Base-by-base conservation (phyloP, 2,329 filamentous ascomycete genomes). In the Colletotrichum acutatum region DNA sequence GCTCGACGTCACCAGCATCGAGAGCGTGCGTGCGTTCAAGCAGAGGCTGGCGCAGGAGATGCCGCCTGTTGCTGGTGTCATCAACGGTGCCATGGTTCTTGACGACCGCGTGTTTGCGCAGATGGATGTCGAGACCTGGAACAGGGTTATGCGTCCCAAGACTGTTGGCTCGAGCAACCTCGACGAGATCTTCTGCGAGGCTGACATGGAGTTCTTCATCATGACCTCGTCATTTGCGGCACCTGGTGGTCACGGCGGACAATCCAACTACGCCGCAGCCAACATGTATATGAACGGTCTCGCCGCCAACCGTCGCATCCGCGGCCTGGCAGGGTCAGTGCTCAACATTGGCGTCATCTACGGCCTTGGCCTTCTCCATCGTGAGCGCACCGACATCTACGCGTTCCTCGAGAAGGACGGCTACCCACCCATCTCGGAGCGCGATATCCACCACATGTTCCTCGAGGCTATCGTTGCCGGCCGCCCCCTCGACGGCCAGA, bases 221-320 rank as follows among this genome's bases (percentile, higher is more conserved):
- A 49, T 81, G 16, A 79, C 83, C 60, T 82, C 80, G 1, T 84
- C 83, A 0, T 30, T 80, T 1, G 68, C 77, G 0, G 58, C 58
- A 2, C 74, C 81, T 4, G 66, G 77, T 5, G 83, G 83, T 3
- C 81, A 80, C 59, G 28, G 57, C 8, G 80, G 78, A 6, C 87
- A 89, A 74, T 74, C 80, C 3, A 86, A 83, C 74, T 89, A 89
- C 71, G 76, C 79, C 0, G 84, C 85, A 0, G 86, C 83, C 3
- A 87, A 87, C 74, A 73, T 74, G 12, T 89, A 81, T 78, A 83
- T 88, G 80, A 75, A 74, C 8, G 75, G 75, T 1, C 75, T 89
- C 0, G 83, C 81, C 0, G 59, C 74, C 0, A 78, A 84, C 19
- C 77, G 87, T 4, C 72, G 82, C 0, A 75, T 74, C 1, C 79